Evolutionary conservation across 139 green algal genomes (phyloP).

Genomic region (Chlorella sp.): DNA sequence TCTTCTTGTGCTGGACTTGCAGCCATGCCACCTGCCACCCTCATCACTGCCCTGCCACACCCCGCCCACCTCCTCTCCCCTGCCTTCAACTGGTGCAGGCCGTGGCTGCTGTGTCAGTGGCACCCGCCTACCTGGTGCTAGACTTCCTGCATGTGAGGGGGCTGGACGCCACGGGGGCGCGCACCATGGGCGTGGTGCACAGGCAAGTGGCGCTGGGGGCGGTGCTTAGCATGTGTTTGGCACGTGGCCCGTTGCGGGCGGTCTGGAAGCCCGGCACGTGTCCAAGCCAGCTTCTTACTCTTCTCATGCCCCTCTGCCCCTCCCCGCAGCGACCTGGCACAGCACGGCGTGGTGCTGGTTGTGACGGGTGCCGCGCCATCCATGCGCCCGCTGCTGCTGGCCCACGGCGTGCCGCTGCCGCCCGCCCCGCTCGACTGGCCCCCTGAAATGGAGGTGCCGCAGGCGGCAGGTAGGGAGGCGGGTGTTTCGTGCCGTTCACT

Average conservation of each 20-base stretch:
- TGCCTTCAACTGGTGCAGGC: constrained; percentile 36
- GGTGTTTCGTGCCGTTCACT: no score
- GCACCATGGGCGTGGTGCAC: constrained; percentile 34
- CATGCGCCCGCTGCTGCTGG: constrained; percentile 30
- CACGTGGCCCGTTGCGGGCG: no score
- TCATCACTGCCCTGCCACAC: no score
- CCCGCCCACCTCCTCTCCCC: no score
- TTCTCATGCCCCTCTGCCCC: background rate
- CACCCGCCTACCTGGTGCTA: constrained; percentile 43
- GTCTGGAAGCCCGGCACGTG: no score
- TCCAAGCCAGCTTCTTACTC: no score
- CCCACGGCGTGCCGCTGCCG: constrained; percentile 38
- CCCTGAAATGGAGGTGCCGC: constrained; percentile 17
- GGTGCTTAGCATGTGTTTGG: no score
- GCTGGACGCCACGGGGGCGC: constrained; percentile 44
- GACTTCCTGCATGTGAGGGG: constrained; percentile 37
- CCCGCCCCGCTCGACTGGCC: constrained; percentile 29
- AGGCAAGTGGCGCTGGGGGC: no score
- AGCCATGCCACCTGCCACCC: no score
- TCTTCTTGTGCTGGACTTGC: background rate
- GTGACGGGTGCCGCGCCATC: constrained; percentile 3
- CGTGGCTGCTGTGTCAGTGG: background rate
- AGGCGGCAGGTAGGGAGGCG: background rate
- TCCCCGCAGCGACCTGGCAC: constrained; percentile 33
- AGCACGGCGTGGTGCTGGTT: constrained; percentile 39